Evolutionary conservation across 1,284 basidiomycete species (phyloP), one percentile per base, ranked within the genome.

Genomic region (Trichosporon ovoides): DNA sequence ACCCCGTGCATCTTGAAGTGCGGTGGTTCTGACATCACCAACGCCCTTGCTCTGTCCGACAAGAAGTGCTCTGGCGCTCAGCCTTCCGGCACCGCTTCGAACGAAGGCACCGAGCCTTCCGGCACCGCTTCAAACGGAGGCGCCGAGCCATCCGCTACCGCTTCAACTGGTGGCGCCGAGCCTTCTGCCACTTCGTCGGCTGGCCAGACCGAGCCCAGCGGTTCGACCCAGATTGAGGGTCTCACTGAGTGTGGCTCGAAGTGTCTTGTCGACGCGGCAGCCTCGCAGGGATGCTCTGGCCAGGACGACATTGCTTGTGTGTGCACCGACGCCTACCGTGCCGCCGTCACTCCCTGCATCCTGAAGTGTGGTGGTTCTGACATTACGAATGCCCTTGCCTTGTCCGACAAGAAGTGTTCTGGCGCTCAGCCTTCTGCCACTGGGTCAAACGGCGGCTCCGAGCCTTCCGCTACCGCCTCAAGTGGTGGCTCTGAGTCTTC

Each of bases 241-340:
- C 36, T 56, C 12, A 35, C 36, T 13, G 6, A 18, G 1, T 56
- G 55, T 31, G 37, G 36, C 9, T 14, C 33, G 36, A 19, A 33
- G 16, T 56, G 55, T 20, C 38, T 56, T 16, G 7, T 10, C 38
- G 38, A 38, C 7, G 49, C 49, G 2, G 28, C 38, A 7, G 14
- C 33, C 19, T 4, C 9, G 14, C 63, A 37, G 20, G 55, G 55
- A 13, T 56, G 55, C 55, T 40, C 38, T 36, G 48, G 48, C 18
- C n/a, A 50, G 19, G 12, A 28, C 28, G 55, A 56, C 48, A 56
- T n/a, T 13, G 55, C 55, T 5, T 56, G 55, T 24, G 14, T 56
- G 5, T 56, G 55, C 55, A 38, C n/a, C 7, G 7, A 16, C 36
- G 37, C 22, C 3, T 56, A 38, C 55, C 48, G 38, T 20, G 16